These are phyloP conservation scores for Pseudogymnoascus sp. DNA, from an alignment of 2,329 filamentous ascomycete species.

Conservation along the genomic window DNA sequence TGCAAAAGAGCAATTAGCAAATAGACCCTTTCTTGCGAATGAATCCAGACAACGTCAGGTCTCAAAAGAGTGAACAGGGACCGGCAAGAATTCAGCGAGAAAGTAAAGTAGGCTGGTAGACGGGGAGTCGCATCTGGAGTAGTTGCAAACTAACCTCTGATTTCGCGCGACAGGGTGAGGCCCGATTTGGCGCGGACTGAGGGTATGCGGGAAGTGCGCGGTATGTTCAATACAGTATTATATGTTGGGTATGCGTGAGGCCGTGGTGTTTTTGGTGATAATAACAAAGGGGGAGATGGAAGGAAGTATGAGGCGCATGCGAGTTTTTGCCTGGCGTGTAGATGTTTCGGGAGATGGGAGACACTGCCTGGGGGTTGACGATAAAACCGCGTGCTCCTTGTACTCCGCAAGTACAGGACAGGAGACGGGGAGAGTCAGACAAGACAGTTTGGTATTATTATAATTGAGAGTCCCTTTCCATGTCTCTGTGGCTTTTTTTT, in stretches of 20 bases:
- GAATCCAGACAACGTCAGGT: background rate
- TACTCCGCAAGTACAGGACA: background rate
- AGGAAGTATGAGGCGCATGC: background rate
- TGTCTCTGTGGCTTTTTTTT: constrained; percentile 7
- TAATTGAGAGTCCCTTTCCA: background rate
- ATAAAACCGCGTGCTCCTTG: background rate
- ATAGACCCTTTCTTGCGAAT: background rate
- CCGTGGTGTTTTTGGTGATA: constrained; percentile 1
- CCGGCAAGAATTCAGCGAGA: background rate
- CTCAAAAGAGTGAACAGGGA: background rate
- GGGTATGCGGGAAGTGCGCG: background rate
- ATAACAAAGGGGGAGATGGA: constrained; percentile 2
- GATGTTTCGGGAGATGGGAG: constrained; percentile 4
- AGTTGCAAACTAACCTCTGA: background rate
- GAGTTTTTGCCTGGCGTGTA: constrained; percentile 7
- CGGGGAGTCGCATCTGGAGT: background rate
- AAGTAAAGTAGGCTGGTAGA: background rate
- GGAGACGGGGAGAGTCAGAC: background rate
- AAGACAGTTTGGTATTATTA: background rate
- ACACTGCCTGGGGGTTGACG: background rate
- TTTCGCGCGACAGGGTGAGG: constrained; percentile 5
- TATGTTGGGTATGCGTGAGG: background rate
- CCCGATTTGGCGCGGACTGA: background rate
- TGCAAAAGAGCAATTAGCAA: background rate
- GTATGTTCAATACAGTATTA: background rate